A percentile compares a stretch with the other conserved stretches of the same genome.
phyloP scores from a whole-genome alignment of 306 rosid species.

The Lathyrus sativus region DNA sequence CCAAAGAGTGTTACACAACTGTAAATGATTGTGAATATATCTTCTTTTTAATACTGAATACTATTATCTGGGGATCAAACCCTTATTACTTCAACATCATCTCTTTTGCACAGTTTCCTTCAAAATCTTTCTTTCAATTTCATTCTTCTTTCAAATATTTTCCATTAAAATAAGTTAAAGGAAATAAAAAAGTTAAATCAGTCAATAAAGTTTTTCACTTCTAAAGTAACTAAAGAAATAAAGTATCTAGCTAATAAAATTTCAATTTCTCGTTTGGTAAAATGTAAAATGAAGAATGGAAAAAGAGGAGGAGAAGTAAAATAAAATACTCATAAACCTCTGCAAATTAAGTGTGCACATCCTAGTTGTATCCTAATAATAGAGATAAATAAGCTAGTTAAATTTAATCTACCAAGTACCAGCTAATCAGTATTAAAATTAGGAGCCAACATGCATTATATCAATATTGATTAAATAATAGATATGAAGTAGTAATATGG shows the following conservation, averaged over 20 bases:
- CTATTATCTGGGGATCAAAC: conserved; percentile 19
- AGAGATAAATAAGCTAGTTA: background rate
- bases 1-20: conserved; percentile 27
- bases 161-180: background rate
- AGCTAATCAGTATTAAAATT: background rate
- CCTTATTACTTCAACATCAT: conserved; percentile 12
- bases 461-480: conserved; percentile 6
- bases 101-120: conserved; percentile 3
- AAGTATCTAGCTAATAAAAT: too few species aligned
- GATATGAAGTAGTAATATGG: background rate
- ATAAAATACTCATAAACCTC: background rate
- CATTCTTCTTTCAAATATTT: background rate
- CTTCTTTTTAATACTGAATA: conserved; percentile 7
- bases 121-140: background rate
- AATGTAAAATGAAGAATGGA: conserved; percentile 15
- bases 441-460: background rate
- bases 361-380: background rate
- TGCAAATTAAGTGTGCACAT: conserved; percentile 9
- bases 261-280: background rate
- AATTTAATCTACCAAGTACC: background rate
- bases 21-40: conserved; percentile 35
- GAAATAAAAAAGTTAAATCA: background rate
- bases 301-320: background rate
- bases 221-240: background rate
- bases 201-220: conserved; percentile 12